Evolutionary conservation across 1,284 basidiomycete species (phyloP).

Genomic region (Agaricales sp.): DNA sequence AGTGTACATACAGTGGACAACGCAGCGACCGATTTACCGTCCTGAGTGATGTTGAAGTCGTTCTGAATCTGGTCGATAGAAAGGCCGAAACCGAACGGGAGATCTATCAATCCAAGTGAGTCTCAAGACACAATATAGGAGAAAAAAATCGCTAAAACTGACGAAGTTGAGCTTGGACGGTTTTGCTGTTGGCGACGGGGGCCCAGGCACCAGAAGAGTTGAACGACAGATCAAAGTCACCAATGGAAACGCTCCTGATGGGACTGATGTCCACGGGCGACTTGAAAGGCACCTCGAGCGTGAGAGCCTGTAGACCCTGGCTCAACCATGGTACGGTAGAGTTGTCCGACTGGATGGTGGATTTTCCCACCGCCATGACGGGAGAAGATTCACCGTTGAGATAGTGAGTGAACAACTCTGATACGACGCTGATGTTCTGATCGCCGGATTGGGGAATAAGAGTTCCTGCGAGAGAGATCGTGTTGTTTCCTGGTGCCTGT

Average conservation of each 20-base stretch:
- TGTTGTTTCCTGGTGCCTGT: conserved; percentile 46
- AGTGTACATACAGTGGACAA: conserved; percentile 39
- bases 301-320: conserved; percentile 46
- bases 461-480: conserved; percentile 51
- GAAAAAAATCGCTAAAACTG: conserved; percentile 11
- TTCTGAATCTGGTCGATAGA: conserved; percentile 61
- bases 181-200: conserved; percentile 46
- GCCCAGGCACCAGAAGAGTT: conserved; percentile 45
- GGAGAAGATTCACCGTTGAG: conserved; percentile 54
- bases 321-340: conserved; percentile 60
- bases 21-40: conserved; percentile 39
- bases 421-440: conserved; percentile 41
- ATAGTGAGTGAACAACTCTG: conserved; percentile 64
- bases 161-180: conserved; percentile 51
- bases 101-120: conserved; percentile 23
- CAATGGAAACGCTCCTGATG: conserved; percentile 60
- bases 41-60: conserved; percentile 49
- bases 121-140: not conserved
- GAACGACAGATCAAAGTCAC: conserved; percentile 52
- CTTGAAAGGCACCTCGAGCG: conserved; percentile 54
- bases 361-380: conserved; percentile 52
- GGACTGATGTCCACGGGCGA: conserved; percentile 47
- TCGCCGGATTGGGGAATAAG: conserved; percentile 45
- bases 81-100: conserved; percentile 73
- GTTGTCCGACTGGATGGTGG: conserved; percentile 44